These are phyloP conservation scores for Russula sp. DNA, from an alignment of 768 basidiomycete species.

Conservation along the genomic window DNA sequence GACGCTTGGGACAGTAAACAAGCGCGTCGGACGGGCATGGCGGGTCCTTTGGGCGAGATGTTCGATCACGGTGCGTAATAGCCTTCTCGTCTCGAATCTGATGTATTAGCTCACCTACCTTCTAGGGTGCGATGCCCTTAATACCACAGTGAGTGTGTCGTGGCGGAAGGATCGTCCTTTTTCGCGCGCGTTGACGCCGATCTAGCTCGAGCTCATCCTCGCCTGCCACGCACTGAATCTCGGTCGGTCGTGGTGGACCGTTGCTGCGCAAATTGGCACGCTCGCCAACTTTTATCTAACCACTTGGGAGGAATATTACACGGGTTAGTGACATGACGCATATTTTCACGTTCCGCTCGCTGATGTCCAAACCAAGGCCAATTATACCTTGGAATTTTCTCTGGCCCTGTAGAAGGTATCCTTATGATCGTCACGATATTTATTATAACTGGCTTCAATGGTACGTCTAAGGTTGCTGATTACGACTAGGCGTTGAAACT, in stretches of 20 bases:
- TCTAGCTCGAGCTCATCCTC: slow-evolving; percentile 82
- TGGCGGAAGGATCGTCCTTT: background rate
- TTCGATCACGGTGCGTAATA: slow-evolving; percentile 83
- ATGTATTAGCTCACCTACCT: background rate
- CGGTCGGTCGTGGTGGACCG: slow-evolving; percentile 96
- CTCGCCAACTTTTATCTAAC: slow-evolving; percentile 71
- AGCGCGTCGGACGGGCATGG: slow-evolving; percentile 93
- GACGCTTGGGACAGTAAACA: slow-evolving; percentile 66
- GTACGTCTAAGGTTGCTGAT: slow-evolving; percentile 39
- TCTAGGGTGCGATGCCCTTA: slow-evolving; percentile 86
- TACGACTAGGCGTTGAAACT: background rate
- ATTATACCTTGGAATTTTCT: slow-evolving; percentile 88
- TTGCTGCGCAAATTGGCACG: slow-evolving; percentile 72
- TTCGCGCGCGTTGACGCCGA: slow-evolving; percentile 5
- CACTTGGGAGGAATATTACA: slow-evolving; percentile 86
- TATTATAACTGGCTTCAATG: slow-evolving; percentile 71
- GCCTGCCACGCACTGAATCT: slow-evolving; percentile 82
- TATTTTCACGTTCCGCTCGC: background rate
- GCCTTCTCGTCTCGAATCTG: background rate
- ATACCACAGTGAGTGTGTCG: slow-evolving; percentile 70
- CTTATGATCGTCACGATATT: slow-evolving; percentile 79
- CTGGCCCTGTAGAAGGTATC: slow-evolving; percentile 96
- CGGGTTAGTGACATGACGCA: slow-evolving; percentile 49
- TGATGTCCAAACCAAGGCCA: slow-evolving; percentile 49
- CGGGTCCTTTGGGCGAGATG: slow-evolving; percentile 96